Conservation (phyloP, 164 flowering plant genomes). For the Houttuynia cordata region DNA sequence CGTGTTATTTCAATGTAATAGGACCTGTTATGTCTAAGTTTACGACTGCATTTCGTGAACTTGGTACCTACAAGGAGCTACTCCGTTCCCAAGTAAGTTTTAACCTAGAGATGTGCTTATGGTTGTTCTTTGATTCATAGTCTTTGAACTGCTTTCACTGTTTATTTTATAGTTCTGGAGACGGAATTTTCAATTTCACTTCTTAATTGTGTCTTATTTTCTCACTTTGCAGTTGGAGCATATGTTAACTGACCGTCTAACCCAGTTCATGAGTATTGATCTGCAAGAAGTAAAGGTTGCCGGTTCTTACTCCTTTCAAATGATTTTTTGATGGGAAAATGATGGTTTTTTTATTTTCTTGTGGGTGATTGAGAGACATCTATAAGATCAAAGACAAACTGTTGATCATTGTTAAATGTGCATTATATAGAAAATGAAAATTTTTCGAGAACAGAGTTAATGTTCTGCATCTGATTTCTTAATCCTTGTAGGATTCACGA, state of each 20-base stretch:
- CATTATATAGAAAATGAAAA: not conserved
- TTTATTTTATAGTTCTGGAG: too few relatives aligned
- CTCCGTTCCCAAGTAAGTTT: slow-evolving; percentile 77
- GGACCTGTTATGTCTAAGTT: slow-evolving; percentile 89
- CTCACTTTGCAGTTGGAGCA: slow-evolving; percentile 55
- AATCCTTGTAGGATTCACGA: slow-evolving; percentile 65
- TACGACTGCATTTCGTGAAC: slow-evolving; percentile 65
- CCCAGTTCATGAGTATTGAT: slow-evolving; percentile 45
- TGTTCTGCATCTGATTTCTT: not conserved
- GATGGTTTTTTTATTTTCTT: not conserved
- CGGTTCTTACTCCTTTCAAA: not conserved
- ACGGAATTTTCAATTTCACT: too few relatives aligned
- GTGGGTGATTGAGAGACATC: not conserved
- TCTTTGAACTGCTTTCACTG: not conserved
- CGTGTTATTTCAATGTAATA: slow-evolving; percentile 13
- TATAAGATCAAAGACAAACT: too few relatives aligned
- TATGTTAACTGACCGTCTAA: slow-evolving; percentile 51
- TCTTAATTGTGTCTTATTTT: not conserved
- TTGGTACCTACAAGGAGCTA: slow-evolving; percentile 74
- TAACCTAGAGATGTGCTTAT: not conserved
- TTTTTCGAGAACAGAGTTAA: not conserved
- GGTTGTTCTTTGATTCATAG: not conserved
- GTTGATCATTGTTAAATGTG: not conserved
- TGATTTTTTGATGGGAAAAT: not conserved
- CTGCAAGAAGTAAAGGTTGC: slow-evolving; percentile 57